Percentiles rank a stretch among this genome's conserved stretches.
Evolutionary conservation across 2,329 filamentous ascomycete species (phyloP).

Genomic region (Colletotrichum viniferum): DNA sequence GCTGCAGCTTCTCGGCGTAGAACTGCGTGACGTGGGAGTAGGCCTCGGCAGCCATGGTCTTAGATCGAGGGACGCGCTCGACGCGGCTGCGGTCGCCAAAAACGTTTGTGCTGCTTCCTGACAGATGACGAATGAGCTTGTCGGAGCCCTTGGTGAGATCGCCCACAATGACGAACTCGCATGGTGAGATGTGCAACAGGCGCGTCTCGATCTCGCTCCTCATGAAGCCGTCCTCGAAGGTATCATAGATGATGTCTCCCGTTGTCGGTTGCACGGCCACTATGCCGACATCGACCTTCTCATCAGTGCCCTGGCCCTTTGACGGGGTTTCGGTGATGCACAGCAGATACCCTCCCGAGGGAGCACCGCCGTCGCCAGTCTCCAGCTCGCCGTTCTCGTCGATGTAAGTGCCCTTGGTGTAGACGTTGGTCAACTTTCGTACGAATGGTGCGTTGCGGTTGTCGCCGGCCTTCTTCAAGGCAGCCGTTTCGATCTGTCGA

Average conservation of each 20-base stretch:
- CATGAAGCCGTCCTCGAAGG: conserved; percentile 98
- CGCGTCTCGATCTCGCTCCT: conserved; percentile 93
- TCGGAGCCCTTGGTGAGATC: conserved; percentile 89
- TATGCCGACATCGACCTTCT: conserved; percentile 90
- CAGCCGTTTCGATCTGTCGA: conserved; percentile 91
- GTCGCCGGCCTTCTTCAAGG: conserved; percentile 91
- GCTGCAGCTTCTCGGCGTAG: conserved; percentile 84
- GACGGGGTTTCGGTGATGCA: conserved; percentile 87
- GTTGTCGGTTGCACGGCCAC: conserved; percentile 95
- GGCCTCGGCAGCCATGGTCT: conserved; percentile 82
- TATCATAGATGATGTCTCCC: conserved; percentile 93
- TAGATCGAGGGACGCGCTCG: conserved; percentile 76
- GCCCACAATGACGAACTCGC: conserved; percentile 92
- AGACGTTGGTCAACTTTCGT: conserved; percentile 91
- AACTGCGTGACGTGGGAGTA: conserved; percentile 91
- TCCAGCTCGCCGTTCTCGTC: conserved; percentile 88
- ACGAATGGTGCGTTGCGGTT: conserved; percentile 93
- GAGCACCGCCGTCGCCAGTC: conserved; percentile 51
- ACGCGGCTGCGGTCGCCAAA: conserved; percentile 91
- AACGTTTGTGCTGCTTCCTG: conserved; percentile 86
- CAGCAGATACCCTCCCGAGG: conserved; percentile 83
- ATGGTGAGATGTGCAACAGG: conserved; percentile 93
- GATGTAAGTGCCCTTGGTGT: conserved; percentile 97
- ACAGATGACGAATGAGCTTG: conserved; percentile 88
- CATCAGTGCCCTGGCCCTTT: conserved; percentile 82